A percentile compares a stretch with the other conserved stretches of the same genome.
These are phyloP conservation scores for Arabidopsis thaliana DNA, from an alignment of 345 rosid species.

Conservation along the genomic window DNA sequence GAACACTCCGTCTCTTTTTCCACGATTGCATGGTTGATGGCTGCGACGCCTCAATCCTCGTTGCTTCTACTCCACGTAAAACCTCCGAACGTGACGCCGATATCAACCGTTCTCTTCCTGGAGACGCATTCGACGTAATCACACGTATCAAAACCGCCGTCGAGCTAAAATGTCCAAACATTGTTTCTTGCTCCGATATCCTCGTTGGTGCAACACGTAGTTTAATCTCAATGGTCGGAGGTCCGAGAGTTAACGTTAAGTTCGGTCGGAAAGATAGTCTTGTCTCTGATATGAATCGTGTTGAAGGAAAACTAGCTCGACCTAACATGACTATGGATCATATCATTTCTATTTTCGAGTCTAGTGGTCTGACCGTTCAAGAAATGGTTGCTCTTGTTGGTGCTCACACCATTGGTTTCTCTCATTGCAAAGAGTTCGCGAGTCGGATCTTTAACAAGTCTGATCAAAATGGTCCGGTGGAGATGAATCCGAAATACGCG, in stretches of 20 bases:
- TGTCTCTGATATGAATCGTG: conserved; percentile 50
- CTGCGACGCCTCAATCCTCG: conserved; percentile 69
- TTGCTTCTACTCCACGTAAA: conserved; percentile 63
- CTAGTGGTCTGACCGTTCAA: conserved; percentile 48
- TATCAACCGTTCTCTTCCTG: conserved; percentile 65
- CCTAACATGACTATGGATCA: conserved; percentile 50
- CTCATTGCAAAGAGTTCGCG: conserved; percentile 76
- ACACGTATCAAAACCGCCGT: conserved; percentile 64
- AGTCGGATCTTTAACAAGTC: conserved; percentile 51
- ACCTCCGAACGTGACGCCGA: conserved; percentile 67
- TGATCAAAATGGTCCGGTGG: conserved; percentile 37
- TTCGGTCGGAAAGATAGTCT: conserved; percentile 69
- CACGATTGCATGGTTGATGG: conserved; percentile 83
- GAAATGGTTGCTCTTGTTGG: conserved; percentile 74
- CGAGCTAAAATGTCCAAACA: conserved; percentile 69
- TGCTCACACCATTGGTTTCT: conserved; percentile 79
- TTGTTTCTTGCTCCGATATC: conserved; percentile 77
- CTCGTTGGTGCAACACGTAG: conserved; percentile 64
- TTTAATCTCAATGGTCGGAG: conserved; percentile 71
- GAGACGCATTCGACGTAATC: conserved; percentile 75
- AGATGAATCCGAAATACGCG: conserved; percentile 54
- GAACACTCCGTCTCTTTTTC: conserved; percentile 67
- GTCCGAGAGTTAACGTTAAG: conserved; percentile 55
- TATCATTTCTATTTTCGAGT: conserved; percentile 48
- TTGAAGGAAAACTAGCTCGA: conserved; percentile 49